phyloP scores from a whole-genome alignment of 495 filamentous ascomycete species.

The Penicillium mononematosum region DNA sequence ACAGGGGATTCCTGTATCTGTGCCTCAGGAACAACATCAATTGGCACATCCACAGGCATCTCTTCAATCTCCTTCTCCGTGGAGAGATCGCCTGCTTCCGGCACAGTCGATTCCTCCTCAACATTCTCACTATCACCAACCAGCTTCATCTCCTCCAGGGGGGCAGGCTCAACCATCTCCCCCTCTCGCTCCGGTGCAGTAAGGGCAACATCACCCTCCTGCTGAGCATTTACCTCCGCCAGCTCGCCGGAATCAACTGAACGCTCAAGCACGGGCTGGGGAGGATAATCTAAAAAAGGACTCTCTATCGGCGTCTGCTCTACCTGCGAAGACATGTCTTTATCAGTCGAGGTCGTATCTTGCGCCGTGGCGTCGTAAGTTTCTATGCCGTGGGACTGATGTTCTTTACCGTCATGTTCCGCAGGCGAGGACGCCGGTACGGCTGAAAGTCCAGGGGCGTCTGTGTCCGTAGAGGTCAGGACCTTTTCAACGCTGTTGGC shows the following conservation, averaged over 20 bases:
- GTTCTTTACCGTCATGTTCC: constrained; percentile 51
- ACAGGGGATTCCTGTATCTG: constrained; percentile 9
- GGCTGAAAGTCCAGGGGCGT: constrained; percentile 29
- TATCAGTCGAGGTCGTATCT: constrained; percentile 50
- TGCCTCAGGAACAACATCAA: constrained; percentile 5
- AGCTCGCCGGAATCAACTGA: constrained; percentile 24
- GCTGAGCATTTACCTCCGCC: constrained; percentile 14
- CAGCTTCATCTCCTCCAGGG: constrained; percentile 1
- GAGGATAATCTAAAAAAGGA: constrained; percentile 38
- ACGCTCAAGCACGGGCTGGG: constrained; percentile 38
- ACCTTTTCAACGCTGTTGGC: constrained; percentile 11
- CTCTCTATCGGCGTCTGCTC: constrained; percentile 40
- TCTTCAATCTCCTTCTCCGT: constrained; percentile 13
- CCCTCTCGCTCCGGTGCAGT: constrained; percentile 9
- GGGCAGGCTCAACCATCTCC: constrained; percentile 8
- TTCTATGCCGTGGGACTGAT: constrained; percentile 49
- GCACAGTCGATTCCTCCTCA: constrained; percentile 6
- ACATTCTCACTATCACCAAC: not conserved
- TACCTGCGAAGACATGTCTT: constrained; percentile 52
- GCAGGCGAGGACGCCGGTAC: constrained; percentile 41
- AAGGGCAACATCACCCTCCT: constrained; percentile 13
- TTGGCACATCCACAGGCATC: constrained; percentile 1
- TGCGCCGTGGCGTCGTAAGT: constrained; percentile 37
- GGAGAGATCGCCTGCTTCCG: constrained; percentile 17
- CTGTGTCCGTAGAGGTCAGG: constrained; percentile 20